phyloP scores from a whole-genome alignment of 306 rosid genomes.

The Dryas drummondii region DNA sequence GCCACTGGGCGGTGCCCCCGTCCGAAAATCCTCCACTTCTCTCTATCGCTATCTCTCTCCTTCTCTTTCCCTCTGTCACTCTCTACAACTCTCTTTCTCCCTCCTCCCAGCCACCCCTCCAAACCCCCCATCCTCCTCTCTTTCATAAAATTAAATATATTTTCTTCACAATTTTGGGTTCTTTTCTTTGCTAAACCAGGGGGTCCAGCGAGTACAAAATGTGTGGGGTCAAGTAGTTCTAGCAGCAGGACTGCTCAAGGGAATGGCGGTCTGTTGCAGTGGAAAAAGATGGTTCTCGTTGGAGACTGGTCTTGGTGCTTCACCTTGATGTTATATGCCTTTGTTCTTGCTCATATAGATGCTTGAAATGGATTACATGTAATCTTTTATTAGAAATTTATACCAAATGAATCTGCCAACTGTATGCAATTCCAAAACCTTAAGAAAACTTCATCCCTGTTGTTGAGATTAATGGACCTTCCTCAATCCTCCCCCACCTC shows the following conservation, averaged over 20 bases:
- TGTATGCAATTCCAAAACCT: too few species aligned
- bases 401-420: too few species aligned
- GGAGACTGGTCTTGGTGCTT: constrained; percentile 22
- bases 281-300: constrained; percentile 25
- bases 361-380: neutral
- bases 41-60: too few species aligned
- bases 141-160: neutral
- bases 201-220: constrained; percentile 17
- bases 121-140: too few species aligned
- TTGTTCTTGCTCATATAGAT: constrained; percentile 24
- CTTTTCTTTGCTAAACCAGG: constrained; percentile 10
- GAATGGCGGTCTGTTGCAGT: constrained; percentile 32
- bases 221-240: constrained; percentile 6
- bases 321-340: constrained; percentile 28
- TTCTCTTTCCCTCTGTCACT: too few species aligned
- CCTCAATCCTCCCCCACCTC: too few species aligned
- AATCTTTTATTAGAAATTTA: neutral
- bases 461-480: too few species aligned
- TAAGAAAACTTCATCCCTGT: too few species aligned
- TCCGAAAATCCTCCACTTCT: too few species aligned
- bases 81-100: too few species aligned
- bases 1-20: too few species aligned
- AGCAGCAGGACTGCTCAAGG: constrained; percentile 30
- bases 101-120: too few species aligned
- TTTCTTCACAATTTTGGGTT: neutral